phyloP scores from a whole-genome alignment of 768 basidiomycete genomes.

The Termitomyces sp. region DNA sequence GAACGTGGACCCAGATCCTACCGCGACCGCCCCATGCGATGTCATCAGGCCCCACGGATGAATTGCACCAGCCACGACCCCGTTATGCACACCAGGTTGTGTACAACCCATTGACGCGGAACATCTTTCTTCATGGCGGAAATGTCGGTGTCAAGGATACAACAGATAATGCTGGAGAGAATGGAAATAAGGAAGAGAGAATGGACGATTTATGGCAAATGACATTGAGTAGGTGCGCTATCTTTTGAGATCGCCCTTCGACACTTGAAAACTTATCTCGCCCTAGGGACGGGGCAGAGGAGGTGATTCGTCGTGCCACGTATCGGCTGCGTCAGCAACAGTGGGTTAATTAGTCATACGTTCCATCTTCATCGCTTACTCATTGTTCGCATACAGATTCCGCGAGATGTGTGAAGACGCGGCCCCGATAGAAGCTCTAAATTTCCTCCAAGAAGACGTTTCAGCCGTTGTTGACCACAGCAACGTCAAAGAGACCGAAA shows the following conservation, averaged over 20 bases:
- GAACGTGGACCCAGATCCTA: constrained; percentile 60
- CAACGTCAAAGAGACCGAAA: constrained; percentile 52
- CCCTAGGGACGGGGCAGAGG: constrained; percentile 53
- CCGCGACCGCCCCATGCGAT: constrained; percentile 22
- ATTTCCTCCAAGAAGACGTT: constrained; percentile 67
- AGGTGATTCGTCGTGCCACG: constrained; percentile 57
- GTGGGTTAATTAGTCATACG: constrained; percentile 31
- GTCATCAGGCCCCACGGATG: background rate
- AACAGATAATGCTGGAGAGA: constrained; percentile 20
- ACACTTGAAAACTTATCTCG: background rate
- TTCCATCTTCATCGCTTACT: background rate
- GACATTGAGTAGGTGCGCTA: constrained; percentile 53
- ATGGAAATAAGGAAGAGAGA: constrained; percentile 35
- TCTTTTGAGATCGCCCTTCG: background rate
- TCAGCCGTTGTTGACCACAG: constrained; percentile 67
- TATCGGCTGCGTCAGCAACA: constrained; percentile 69
- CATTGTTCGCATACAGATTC: constrained; percentile 41
- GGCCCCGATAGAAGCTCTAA: constrained; percentile 57
- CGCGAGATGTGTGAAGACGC: constrained; percentile 74
- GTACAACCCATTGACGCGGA: constrained; percentile 54
- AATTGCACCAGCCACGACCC: constrained; percentile 39
- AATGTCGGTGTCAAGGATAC: constrained; percentile 44
- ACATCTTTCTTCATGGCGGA: constrained; percentile 70
- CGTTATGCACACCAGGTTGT: constrained; percentile 79
- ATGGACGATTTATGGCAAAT: constrained; percentile 81